Conservation (phyloP, 768 basidiomycete genomes). For the Tricholoma saponaceum region DNA sequence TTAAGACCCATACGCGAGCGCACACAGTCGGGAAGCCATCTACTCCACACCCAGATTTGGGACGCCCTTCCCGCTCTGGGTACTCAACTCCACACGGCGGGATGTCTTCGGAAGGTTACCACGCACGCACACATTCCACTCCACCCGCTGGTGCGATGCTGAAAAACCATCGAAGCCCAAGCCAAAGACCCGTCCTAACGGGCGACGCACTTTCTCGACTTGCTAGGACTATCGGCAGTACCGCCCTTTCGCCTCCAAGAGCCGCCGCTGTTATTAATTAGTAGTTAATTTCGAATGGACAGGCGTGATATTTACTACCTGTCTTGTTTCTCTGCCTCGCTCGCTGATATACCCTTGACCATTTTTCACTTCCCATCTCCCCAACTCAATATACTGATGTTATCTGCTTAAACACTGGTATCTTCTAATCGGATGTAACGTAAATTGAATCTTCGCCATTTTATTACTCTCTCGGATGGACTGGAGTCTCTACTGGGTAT, state of each 20-base stretch:
- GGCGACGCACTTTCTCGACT: constrained; percentile 66
- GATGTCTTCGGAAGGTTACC: constrained; percentile 31
- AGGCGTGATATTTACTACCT: constrained; percentile 1
- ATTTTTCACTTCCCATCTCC: not conserved
- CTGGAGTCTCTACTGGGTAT: not conserved
- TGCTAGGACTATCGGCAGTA: constrained; percentile 53
- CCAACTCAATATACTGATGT: not conserved
- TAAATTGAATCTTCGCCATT: constrained; percentile 5
- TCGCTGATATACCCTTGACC: constrained; percentile 3
- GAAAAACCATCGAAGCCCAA: constrained; percentile 35
- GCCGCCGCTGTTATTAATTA: constrained; percentile 19
- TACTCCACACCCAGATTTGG: constrained; percentile 24
- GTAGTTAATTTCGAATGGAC: constrained; percentile 6
- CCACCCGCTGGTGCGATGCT: constrained; percentile 39
- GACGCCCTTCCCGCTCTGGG: constrained; percentile 39
- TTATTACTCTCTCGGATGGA: not conserved
- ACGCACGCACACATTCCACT: constrained; percentile 64
- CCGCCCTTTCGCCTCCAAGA: constrained; percentile 20
- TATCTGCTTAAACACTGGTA: not conserved
- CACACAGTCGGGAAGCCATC: constrained; percentile 49
- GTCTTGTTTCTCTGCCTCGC: not conserved
- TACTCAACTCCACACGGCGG: constrained; percentile 40
- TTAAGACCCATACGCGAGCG: constrained; percentile 47
- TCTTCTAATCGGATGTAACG: constrained; percentile 15
- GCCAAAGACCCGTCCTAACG: constrained; percentile 65